Percentiles rank a stretch among this genome's conserved stretches.
phyloP scores from a whole-genome alignment of 495 filamentous ascomycete species.

The Penicillium steckii region DNA sequence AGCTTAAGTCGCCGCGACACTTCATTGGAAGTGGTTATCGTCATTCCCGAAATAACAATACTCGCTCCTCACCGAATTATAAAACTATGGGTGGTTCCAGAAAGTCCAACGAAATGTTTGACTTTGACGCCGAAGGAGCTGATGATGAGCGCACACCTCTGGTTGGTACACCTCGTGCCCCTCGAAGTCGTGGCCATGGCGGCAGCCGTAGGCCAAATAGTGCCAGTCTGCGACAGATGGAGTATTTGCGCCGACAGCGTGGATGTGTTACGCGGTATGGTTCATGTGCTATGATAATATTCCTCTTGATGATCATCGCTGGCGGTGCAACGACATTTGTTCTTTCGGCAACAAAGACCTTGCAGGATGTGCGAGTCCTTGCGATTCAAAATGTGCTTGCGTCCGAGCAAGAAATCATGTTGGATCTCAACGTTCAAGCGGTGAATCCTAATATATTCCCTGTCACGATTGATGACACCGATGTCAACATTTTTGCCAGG shows the following conservation, averaged over 20 bases:
- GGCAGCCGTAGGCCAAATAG: conserved; percentile 57
- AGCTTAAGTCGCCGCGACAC: conserved; percentile 63
- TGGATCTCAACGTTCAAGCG: conserved; percentile 85
- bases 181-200: conserved; percentile 55
- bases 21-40: conserved; percentile 37
- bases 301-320: conserved; percentile 73
- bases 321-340: conserved; percentile 83
- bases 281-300: conserved; percentile 71
- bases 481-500: conserved; percentile 91
- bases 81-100: conserved; percentile 46
- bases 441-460: conserved; percentile 89
- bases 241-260: conserved; percentile 67
- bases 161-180: conserved; percentile 61
- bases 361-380: conserved; percentile 70
- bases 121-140: conserved; percentile 71
- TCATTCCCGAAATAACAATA: conserved; percentile 32
- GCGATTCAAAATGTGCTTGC: conserved; percentile 87
- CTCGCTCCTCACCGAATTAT: conserved; percentile 36
- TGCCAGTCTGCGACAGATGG: conserved; percentile 67
- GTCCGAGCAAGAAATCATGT: conserved; percentile 92
- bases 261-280: conserved; percentile 71
- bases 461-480: conserved; percentile 77
- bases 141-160: conserved; percentile 92
- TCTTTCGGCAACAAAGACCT: conserved; percentile 84
- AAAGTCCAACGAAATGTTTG: conserved; percentile 57